phyloP scores from a whole-genome alignment of 108 stramenopile species.

The Stephanodiscus triporus region DNA sequence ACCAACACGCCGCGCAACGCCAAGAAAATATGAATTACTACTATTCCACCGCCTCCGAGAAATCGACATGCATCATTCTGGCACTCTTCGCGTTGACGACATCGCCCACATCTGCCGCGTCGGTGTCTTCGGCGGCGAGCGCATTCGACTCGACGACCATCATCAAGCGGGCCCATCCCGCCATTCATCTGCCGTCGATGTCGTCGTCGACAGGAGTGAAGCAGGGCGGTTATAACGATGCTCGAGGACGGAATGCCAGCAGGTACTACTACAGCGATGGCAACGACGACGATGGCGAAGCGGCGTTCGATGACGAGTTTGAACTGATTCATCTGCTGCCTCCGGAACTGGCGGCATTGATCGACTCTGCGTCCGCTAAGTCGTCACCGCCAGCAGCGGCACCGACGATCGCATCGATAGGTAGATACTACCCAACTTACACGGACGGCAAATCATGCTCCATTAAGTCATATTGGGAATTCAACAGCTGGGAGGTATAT shows the following conservation, averaged over 20 bases:
- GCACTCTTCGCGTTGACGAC: neutral
- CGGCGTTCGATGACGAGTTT: neutral
- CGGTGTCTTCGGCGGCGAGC: neutral
- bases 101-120: neutral
- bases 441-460: constrained; percentile 2
- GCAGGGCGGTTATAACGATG: neutral
- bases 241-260: neutral
- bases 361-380: neutral
- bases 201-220: neutral
- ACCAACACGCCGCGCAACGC: too few species aligned
- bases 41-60: constrained; percentile 3
- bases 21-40: neutral
- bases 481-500: constrained; percentile 13
- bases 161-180: neutral
- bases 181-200: neutral
- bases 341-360: neutral
- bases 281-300: constrained; percentile 1
- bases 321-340: neutral
- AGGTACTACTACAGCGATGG: neutral
- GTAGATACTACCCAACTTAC: constrained; percentile 1
- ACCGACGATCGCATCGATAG: neutral
- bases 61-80: neutral
- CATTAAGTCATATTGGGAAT: neutral
- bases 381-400: neutral
- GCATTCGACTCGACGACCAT: neutral